These are phyloP conservation scores for Aspergillus nidulans DNA, from an alignment of 495 filamentous ascomycete genomes.

Conservation along the genomic window DNA sequence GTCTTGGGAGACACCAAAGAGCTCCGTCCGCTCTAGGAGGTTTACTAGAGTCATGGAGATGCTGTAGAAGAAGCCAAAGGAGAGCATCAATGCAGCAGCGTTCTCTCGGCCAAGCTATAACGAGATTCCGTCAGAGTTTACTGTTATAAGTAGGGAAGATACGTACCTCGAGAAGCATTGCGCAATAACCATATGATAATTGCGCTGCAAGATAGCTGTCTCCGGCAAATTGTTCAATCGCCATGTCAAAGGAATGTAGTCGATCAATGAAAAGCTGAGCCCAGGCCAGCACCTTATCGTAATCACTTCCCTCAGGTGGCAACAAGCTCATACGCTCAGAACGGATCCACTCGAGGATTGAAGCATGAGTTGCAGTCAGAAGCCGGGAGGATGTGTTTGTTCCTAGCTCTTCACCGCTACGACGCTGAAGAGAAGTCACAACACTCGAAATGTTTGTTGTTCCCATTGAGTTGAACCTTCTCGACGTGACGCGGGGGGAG, in stretches of 20 bases:
- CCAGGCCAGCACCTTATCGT: conserved; percentile 39
- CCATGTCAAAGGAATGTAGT: conserved; percentile 32
- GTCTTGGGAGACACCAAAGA: conserved; percentile 31
- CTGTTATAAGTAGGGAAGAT: too few species aligned
- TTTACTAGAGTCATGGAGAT: conserved; percentile 30
- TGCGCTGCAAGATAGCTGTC: conserved; percentile 35
- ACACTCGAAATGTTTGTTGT: conserved; percentile 20
- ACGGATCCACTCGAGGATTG: conserved; percentile 24
- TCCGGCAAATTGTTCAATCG: conserved; percentile 31
- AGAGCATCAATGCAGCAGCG: conserved; percentile 28
- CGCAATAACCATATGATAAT: conserved; percentile 36
- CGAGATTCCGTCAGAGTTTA: not conserved
- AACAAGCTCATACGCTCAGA: conserved; percentile 34
- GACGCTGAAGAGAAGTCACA: conserved; percentile 18
- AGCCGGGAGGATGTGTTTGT: conserved; percentile 9
- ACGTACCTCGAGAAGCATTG: conserved; percentile 32
- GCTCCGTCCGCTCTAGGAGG: conserved; percentile 33
- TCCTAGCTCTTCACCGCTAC: conserved; percentile 19
- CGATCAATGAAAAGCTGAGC: conserved; percentile 21
- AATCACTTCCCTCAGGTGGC: conserved; percentile 36
- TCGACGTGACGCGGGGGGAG: conserved; percentile 17
- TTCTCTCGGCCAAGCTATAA: conserved; percentile 34
- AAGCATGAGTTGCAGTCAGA: conserved; percentile 22
- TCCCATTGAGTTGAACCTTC: conserved; percentile 17
- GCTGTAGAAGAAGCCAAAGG: conserved; percentile 38